Base-by-base conservation (phyloP, 78 protist genomes). In the Cavenderia fasciculata region DNA sequence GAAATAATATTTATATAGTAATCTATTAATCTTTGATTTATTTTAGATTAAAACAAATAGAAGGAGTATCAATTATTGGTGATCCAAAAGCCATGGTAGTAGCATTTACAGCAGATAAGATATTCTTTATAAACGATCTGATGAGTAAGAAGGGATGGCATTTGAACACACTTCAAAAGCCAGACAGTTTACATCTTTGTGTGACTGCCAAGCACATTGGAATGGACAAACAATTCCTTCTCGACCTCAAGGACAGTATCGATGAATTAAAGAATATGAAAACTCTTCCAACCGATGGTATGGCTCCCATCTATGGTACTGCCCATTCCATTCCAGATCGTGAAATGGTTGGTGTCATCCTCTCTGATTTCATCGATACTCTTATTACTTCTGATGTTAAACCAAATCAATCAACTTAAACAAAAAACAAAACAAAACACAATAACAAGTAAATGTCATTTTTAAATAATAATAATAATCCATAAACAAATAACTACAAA, bases 131-230 rank as follows among this genome's bases (percentile, higher is more conserved):
- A 27, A 85, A 84, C 46, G 94, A 91, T 29, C 33, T 49, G 41
- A 70, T 91, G 94, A 46, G 79, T 5, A 44, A 69, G 29, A 91
- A 65, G 59, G 90, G 90, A 11, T 91, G 94, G 94, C 85, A 78
- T 47, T 70, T 91, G 71, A 91, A 91, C 51, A 69, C 76, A 11
- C 51, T 91, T 4, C 94, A 91, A 51, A 46, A 57, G 38, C 94
- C 94, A 47, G 63, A 71, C 38, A 57, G 86, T 19, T 38, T 91
- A 14, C 94, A 91, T 36, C 38, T 91, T 59, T 70, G 84, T 38
- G 88, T 91, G 10, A 91, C 94, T 27, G 87, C 84, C 82, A 59
- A 74, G 34, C 88, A 78, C 85, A 29, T 59, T 29, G 94, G 94
- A 8, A 47, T 75, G 69, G 94, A 54, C 0, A n/a, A 82, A 0